phyloP scores from a whole-genome alignment of 768 basidiomycete species.

The Tephrocybe sp. region DNA sequence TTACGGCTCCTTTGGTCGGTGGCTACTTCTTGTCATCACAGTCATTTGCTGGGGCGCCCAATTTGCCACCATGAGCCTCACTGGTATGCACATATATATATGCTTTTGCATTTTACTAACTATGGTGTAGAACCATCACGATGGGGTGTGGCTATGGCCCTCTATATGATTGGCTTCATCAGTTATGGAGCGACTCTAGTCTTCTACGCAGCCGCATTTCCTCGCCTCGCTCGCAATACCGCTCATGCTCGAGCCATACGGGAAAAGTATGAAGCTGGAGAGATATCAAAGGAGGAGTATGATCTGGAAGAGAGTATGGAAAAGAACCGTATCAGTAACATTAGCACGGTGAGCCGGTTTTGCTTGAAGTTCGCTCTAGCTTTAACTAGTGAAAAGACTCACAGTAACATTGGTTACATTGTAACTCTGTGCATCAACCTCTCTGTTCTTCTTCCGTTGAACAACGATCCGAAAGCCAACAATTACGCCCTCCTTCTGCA shows the following conservation, averaged over 20 bases:
- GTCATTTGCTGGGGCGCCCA: conserved; percentile 79
- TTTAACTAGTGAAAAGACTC: conserved; percentile 41
- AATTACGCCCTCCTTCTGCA: conserved; percentile 75
- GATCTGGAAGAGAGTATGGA: conserved; percentile 75
- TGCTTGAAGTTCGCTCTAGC: no score
- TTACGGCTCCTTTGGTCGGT: conserved; percentile 74
- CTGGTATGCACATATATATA: conserved; percentile 38
- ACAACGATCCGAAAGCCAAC: conserved; percentile 57
- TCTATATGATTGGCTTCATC: conserved; percentile 79
- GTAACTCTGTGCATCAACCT: conserved; percentile 63
- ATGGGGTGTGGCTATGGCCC: conserved; percentile 74
- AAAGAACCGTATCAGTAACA: conserved; percentile 84
- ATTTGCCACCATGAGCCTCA: conserved; percentile 73
- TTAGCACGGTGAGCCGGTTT: conserved; percentile 58
- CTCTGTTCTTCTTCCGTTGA: conserved; percentile 63
- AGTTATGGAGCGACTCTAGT: conserved; percentile 79
- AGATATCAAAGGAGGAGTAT: conserved; percentile 59
- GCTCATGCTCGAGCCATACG: conserved; percentile 53
- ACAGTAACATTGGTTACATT: conserved; percentile 77
- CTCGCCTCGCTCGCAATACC: conserved; percentile 79
- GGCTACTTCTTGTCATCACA: conserved; percentile 71
- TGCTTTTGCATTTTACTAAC: neutral
- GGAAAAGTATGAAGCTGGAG: conserved; percentile 55
- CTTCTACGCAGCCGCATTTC: conserved; percentile 77
- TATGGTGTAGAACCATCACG: conserved; percentile 49